A percentile compares a stretch with the other conserved stretches of the same genome.
Evolutionary conservation across 1,284 basidiomycete species (phyloP).

Genomic region (Omphalotus olearius): DNA sequence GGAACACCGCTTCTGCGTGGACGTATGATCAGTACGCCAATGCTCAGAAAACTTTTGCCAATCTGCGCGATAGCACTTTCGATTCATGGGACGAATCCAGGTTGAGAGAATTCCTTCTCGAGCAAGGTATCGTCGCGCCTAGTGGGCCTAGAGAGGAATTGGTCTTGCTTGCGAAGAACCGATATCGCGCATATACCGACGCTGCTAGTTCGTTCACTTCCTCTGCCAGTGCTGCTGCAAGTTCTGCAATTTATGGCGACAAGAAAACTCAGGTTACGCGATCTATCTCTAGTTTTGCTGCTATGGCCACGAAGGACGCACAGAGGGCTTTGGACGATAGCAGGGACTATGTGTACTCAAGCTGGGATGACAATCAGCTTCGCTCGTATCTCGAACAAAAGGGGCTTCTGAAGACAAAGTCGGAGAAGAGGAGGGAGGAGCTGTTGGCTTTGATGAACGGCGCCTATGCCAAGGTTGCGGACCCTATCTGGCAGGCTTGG

Average conservation of each 20-base stretch:
- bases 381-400: slow-evolving; percentile 71
- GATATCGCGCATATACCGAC: slow-evolving; percentile 54
- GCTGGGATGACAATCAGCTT: slow-evolving; percentile 79
- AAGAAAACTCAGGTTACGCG: slow-evolving; percentile 44
- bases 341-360: slow-evolving; percentile 84
- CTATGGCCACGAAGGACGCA: slow-evolving; percentile 56
- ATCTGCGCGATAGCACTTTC: slow-evolving; percentile 52
- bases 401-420: slow-evolving; percentile 57
- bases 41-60: slow-evolving; percentile 66
- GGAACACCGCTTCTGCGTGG: slow-evolving; percentile 56
- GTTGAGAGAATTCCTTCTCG: slow-evolving; percentile 79
- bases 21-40: slow-evolving; percentile 55
- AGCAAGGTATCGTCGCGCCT: slow-evolving; percentile 83
- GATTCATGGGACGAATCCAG: slow-evolving; percentile 80
- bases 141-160: slow-evolving; percentile 78
- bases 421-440: slow-evolving; percentile 61
- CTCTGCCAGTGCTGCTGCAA: slow-evolving; percentile 47
- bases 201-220: slow-evolving; percentile 51
- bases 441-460: slow-evolving; percentile 65
- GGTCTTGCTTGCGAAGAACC: slow-evolving; percentile 69
- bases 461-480: slow-evolving; percentile 58
- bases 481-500: slow-evolving; percentile 81
- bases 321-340: slow-evolving; percentile 61
- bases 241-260: slow-evolving; percentile 57
- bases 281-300: slow-evolving; percentile 34